These are phyloP conservation scores for Secale cereale DNA, from an alignment of 176 grass and related monocot species.

Conservation along the genomic window DNA sequence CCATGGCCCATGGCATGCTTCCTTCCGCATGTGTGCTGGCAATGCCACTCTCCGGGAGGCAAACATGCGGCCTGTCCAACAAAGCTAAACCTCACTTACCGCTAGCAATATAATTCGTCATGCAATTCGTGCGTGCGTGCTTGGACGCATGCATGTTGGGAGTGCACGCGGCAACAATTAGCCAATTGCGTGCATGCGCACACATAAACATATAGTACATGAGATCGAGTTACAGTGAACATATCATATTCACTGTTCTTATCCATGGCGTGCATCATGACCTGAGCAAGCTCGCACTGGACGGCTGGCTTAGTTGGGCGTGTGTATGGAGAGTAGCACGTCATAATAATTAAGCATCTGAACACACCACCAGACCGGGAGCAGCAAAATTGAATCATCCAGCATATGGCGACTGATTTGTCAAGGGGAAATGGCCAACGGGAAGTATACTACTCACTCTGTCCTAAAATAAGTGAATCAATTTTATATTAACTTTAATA, in stretches of 20 bases:
- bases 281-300: not conserved
- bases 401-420: too few species aligned
- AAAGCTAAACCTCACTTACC: slow-evolving; percentile 7
- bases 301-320: not conserved
- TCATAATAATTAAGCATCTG: not conserved
- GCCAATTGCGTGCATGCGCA: not conserved
- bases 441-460: too few species aligned
- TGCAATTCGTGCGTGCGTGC: not conserved
- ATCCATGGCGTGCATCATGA: not conserved
- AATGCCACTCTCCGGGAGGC: slow-evolving; percentile 36
- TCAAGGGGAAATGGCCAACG: too few species aligned
- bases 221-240: not conserved
- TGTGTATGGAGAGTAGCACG: not conserved
- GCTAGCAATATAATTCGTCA: not conserved
- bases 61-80: slow-evolving; percentile 36
- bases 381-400: too few species aligned
- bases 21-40: too few species aligned
- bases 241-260: not conserved
- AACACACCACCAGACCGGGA: not conserved
- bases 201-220: not conserved
- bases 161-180: not conserved
- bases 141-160: not conserved
- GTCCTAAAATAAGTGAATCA: too few species aligned
- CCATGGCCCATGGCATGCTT: too few species aligned
- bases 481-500: too few species aligned